Percentiles rank a stretch among this genome's conserved stretches.
Conservation (phyloP, 257 asterid species). For the Linderniella brevidens region DNA sequence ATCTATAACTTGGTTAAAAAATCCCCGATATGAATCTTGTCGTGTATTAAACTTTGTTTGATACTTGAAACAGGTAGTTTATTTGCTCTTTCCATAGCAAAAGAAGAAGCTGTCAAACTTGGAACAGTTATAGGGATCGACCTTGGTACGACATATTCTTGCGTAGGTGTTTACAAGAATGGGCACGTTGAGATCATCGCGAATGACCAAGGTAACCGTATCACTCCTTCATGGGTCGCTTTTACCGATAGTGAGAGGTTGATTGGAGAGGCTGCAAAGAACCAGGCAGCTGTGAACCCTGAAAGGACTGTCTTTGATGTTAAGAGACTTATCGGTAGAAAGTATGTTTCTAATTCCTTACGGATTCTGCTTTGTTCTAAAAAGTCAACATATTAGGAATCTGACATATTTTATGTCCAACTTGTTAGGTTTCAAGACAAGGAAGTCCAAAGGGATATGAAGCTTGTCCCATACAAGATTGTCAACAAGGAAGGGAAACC, state of each 20-base stretch:
- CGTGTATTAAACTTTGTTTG: not conserved
- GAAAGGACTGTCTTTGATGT: constrained; percentile 90
- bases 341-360: constrained; percentile 24
- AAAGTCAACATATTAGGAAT: not conserved
- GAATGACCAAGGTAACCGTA: constrained; percentile 89
- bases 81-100: constrained; percentile 34
- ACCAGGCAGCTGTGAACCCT: constrained; percentile 75
- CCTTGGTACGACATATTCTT: constrained; percentile 88
- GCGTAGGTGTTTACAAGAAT: constrained; percentile 93
- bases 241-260: constrained; percentile 79
- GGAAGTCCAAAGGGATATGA: constrained; percentile 86
- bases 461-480: constrained; percentile 74
- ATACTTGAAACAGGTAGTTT: constrained; percentile 39
- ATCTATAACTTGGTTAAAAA: no score
- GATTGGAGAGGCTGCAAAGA: constrained; percentile 96
- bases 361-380: not conserved
- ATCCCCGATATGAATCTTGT: not conserved
- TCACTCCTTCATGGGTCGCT: constrained; percentile 95
- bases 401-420: not conserved
- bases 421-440: constrained; percentile 60
- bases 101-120: constrained; percentile 61
- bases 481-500: constrained; percentile 90
- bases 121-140: constrained; percentile 94
- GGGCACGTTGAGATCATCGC: constrained; percentile 93
- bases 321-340: constrained; percentile 93